phyloP scores from a whole-genome alignment of 2,329 filamentous ascomycete species.

The Aspergillus jensenii region DNA sequence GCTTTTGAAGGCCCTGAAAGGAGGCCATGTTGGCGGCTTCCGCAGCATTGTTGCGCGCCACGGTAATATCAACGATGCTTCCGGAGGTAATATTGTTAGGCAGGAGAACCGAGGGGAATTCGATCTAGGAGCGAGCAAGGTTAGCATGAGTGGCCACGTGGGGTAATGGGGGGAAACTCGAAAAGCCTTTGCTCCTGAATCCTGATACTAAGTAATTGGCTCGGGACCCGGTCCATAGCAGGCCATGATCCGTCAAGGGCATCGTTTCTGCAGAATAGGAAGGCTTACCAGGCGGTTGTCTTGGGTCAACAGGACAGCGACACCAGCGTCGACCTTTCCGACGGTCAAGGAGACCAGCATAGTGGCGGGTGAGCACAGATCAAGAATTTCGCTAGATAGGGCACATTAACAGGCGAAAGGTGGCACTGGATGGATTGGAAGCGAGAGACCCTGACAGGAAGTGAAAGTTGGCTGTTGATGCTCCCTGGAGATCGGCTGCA shows the following conservation, averaged over 20 bases:
- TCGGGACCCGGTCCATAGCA: background rate
- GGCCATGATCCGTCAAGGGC: background rate
- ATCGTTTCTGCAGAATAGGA: slow-evolving; percentile 8
- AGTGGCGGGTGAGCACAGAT: slow-evolving; percentile 27
- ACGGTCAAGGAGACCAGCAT: slow-evolving; percentile 98
- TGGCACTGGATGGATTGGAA: background rate
- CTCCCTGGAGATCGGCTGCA: slow-evolving; percentile 26
- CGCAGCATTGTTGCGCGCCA: slow-evolving; percentile 78
- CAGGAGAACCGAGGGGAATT: slow-evolving; percentile 96
- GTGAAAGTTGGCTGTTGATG: slow-evolving; percentile 12
- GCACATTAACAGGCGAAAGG: slow-evolving; percentile 7
- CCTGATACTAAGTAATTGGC: background rate
- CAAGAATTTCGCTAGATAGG: background rate
- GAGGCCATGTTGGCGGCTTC: slow-evolving; percentile 72
- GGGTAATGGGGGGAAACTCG: background rate
- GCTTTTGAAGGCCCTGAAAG: slow-evolving; percentile 83
- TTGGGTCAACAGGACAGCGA: slow-evolving; percentile 92
- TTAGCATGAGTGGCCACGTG: slow-evolving; percentile 11
- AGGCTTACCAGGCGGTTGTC: slow-evolving; percentile 86
- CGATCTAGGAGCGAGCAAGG: slow-evolving; percentile 64
- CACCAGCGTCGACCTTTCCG: slow-evolving; percentile 98
- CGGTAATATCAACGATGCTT: slow-evolving; percentile 96
- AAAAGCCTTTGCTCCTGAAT: background rate
- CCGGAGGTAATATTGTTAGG: slow-evolving; percentile 93
- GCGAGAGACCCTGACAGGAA: slow-evolving; percentile 6